Conservation (phyloP, 2,329 filamentous ascomycete species). For the Colletotrichum zoysiae region DNA sequence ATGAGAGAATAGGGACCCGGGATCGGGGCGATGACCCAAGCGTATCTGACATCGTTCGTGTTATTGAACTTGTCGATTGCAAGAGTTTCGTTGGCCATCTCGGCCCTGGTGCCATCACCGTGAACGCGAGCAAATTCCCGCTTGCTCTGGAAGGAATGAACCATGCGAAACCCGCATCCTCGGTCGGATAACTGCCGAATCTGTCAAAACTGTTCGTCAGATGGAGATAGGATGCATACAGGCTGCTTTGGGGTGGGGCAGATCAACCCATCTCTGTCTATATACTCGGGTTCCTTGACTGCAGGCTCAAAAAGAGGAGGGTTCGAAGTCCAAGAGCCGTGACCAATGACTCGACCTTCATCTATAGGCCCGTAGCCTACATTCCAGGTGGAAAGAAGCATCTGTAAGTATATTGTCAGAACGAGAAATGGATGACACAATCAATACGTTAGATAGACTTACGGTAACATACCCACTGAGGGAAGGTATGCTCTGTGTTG, state of each 20-base stretch:
- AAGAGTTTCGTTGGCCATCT: slow-evolving; percentile 27
- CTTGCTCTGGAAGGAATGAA: slow-evolving; percentile 27
- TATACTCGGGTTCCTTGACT: neutral
- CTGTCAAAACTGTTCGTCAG: neutral
- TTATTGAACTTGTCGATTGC: slow-evolving; percentile 19
- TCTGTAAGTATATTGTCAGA: neutral
- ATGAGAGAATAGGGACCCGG: slow-evolving; percentile 22
- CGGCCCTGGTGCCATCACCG: slow-evolving; percentile 25
- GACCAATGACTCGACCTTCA: neutral
- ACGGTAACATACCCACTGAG: neutral
- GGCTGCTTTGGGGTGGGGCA: neutral
- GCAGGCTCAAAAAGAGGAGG: too few relatives aligned
- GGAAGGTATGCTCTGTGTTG: neutral
- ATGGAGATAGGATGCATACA: neutral
- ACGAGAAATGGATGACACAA: neutral
- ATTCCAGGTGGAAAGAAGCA: slow-evolving; percentile 9
- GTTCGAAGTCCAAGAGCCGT: neutral
- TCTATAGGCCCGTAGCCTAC: slow-evolving; percentile 14
- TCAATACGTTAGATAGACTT: too few relatives aligned
- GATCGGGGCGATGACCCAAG: slow-evolving; percentile 26
- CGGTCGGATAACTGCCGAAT: slow-evolving; percentile 3
- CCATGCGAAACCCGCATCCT: slow-evolving; percentile 26
- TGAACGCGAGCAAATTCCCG: slow-evolving; percentile 33
- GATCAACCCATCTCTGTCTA: neutral
- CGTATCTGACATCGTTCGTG: slow-evolving; percentile 1